These are phyloP conservation scores for Exsudoporus frostii DNA, from an alignment of 768 basidiomycete genomes.

Conservation along the genomic window DNA sequence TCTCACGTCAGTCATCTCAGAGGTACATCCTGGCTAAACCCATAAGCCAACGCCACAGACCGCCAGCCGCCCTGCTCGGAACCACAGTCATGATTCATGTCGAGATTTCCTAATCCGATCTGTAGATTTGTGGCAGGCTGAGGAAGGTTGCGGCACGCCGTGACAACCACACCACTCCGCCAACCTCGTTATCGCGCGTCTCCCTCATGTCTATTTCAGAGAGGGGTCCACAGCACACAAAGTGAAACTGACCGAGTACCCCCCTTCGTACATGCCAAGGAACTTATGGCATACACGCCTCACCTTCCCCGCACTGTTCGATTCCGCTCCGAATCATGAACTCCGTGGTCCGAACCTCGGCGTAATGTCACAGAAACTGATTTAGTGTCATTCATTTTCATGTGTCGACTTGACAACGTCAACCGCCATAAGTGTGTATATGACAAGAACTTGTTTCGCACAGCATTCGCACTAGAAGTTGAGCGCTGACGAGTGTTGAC, in stretches of 20 bases:
- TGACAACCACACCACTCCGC: not conserved
- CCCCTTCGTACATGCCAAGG: not conserved
- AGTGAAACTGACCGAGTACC: conserved; percentile 1
- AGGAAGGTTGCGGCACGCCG: conserved; percentile 8
- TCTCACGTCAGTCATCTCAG: not conserved
- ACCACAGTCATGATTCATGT: not conserved
- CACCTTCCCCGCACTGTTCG: conserved; percentile 9
- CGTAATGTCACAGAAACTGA: not conserved
- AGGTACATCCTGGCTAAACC: not conserved
- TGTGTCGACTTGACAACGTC: conserved; percentile 5
- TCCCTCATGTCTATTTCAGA: conserved; percentile 13
- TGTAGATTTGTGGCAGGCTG: conserved; percentile 7
- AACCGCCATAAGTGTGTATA: not conserved
- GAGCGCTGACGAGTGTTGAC: not conserved
- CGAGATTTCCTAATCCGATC: conserved; percentile 8
- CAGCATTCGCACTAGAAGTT: not conserved
- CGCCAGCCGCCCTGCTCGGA: conserved; percentile 3
- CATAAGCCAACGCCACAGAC: conserved; percentile 17
- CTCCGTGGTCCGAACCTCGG: not conserved
- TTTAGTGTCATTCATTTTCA: not conserved
- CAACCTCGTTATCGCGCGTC: not conserved
- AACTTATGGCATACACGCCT: conserved; percentile 1
- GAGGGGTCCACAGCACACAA: not conserved
- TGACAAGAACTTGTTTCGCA: conserved; percentile 1
- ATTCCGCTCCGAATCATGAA: conserved; percentile 4